Base-by-base conservation (phyloP, 2,329 filamentous ascomycete species). In the Pseudonectria foliicola region DNA sequence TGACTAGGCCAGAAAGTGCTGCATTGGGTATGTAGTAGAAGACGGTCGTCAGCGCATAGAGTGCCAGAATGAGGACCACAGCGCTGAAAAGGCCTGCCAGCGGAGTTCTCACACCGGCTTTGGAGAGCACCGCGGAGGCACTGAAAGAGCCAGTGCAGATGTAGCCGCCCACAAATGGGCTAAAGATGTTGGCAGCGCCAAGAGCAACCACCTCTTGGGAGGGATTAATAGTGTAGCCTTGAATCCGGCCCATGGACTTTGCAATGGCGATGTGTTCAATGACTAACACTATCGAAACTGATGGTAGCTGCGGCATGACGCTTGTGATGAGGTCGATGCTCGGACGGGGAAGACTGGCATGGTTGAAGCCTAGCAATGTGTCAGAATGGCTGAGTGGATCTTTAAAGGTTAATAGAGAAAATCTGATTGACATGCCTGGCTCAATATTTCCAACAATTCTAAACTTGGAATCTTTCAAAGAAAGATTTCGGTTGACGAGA, bases 181-280 rank as follows among this genome's bases (percentile, higher is more conserved):
- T 83, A 3, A 89, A 67, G 4, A 89, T 60, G 48, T 90, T 90
- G 23, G 76, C 77, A 3, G 86, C 75, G 25, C 85, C 85, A 42
- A 89, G 82, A 10, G 83, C 83, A 18, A 89, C 79, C 25, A 89
- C 65, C 53, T 90, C 85, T 50, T 90, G 85, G 0, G 84, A 88
- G 0, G 85, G 82, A 37, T 85, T 72, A 50, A 90, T 82, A 11
- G 74, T 79, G 57, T 90, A 90, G 60, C 85, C 85, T 63, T 85
- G 85, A 44, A 85, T 70, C 38, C 85, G 71, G 6, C 84, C 85
- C 52, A 89, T 89, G 0, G 84, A 86, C 56, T 90, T 90, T 6
- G 83, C 80, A 40, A 90, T 89, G 27, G 85, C 82, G 45, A 89
- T 88, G 53, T 90, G 85, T 59, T 89, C 85, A 35, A 90, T 85